Percentiles rank a stretch among this genome's conserved stretches.
Evolutionary conservation across 345 rosid species (phyloP).

Genomic region (rapeseed (Brassica napus)): Da-Ae NC_063446.1:22633001-22633500

Average conservation of each 20-base stretch:
- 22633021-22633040: conserved; percentile 91
- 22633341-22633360: conserved; percentile 77
- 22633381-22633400: background rate
- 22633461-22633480: conserved; percentile 77
- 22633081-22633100: background rate
- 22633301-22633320: conserved; percentile 90
- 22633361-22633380: conserved; percentile 94
- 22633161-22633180: conserved; percentile 81
- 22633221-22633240: background rate
- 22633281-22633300: background rate
- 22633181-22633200: conserved; percentile 96
- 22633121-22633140: conserved; percentile 57
- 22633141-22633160: conserved; percentile 88
- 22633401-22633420: background rate
- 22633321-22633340: conserved; percentile 91
- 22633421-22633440: background rate
- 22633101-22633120: conserved; percentile 11
- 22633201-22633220: conserved; percentile 80
- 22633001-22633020: conserved; percentile 94
- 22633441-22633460: conserved; percentile 1
- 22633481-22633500: conserved; percentile 93
- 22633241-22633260: background rate
- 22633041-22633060: conserved; percentile 93
- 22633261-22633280: conserved; percentile 9
- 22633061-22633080: conserved; percentile 51